Conservation (phyloP, 129 eudicot genomes). For the Tanacetum coccineum region DNA sequence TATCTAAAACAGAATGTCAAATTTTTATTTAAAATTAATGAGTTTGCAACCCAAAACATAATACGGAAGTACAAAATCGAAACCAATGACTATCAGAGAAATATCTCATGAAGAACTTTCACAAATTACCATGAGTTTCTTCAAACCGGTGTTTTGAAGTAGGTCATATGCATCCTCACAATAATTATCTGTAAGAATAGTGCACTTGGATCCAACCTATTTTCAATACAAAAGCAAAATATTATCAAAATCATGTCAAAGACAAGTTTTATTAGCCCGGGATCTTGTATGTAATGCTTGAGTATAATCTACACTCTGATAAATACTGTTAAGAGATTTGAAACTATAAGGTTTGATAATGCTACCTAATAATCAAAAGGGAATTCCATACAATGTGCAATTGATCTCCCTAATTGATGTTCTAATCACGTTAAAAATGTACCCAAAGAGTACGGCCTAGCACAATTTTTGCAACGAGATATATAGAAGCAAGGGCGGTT, state of each 20-base stretch:
- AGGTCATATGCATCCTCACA: conserved; percentile 87
- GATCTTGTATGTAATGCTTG: not conserved
- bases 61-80: not conserved
- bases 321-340: not conserved
- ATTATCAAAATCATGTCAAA: not conserved
- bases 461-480: no score
- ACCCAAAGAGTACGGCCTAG: no score
- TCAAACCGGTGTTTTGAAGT: conserved; percentile 62
- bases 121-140: conserved; percentile 60
- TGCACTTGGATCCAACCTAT: conserved; percentile 74
- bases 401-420: no score
- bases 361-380: no score
- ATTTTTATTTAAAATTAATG: no score
- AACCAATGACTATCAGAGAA: not conserved
- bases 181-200: conserved; percentile 67
- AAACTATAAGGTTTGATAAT: no score
- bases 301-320: not conserved
- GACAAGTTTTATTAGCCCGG: not conserved
- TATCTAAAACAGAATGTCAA: no score
- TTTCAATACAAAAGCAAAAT: not conserved
- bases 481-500: no score
- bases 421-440: no score
- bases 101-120: not conserved
- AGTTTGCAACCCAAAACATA: not conserved
- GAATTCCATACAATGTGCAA: no score